A percentile compares a stretch with the other conserved stretches of the same genome.
Evolutionary conservation across 306 rosid genomes (phyloP).

Genomic region (Myrica gale): DNA sequence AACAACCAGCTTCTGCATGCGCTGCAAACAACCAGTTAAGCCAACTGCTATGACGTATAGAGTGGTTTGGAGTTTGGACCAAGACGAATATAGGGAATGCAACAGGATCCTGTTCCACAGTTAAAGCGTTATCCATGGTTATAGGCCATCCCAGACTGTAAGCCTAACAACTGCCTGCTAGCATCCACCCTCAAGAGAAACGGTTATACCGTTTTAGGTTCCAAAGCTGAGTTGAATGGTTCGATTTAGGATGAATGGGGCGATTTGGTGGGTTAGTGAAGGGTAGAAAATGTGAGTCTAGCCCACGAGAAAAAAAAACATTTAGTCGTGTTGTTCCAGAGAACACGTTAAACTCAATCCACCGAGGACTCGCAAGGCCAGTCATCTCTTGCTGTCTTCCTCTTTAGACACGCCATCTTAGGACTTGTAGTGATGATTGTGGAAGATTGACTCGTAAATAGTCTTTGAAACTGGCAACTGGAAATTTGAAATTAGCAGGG

Average conservation of each 20-base stretch:
- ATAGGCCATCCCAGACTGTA: too few species aligned
- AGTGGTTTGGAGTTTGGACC: too few species aligned
- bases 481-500: neutral
- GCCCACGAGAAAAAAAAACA: conserved; percentile 1
- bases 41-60: too few species aligned
- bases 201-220: too few species aligned
- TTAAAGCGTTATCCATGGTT: too few species aligned
- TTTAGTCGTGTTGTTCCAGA: conserved; percentile 16
- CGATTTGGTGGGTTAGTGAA: conserved; percentile 41
- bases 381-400: conserved; percentile 2
- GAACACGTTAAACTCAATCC: conserved; percentile 1
- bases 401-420: conserved; percentile 8
- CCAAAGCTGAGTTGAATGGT: neutral
- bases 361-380: neutral
- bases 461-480: neutral
- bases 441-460: neutral
- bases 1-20: too few species aligned
- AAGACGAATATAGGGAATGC: too few species aligned
- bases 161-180: too few species aligned
- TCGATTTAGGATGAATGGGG: neutral
- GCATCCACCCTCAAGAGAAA: too few species aligned
- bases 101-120: too few species aligned
- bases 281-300: conserved; percentile 24
- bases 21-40: too few species aligned
- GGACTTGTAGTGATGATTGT: neutral